Percentiles rank a stretch among this genome's conserved stretches.
Conservation (phyloP, 148 eudicot species). For the Persicaria tinctoria region DNA sequence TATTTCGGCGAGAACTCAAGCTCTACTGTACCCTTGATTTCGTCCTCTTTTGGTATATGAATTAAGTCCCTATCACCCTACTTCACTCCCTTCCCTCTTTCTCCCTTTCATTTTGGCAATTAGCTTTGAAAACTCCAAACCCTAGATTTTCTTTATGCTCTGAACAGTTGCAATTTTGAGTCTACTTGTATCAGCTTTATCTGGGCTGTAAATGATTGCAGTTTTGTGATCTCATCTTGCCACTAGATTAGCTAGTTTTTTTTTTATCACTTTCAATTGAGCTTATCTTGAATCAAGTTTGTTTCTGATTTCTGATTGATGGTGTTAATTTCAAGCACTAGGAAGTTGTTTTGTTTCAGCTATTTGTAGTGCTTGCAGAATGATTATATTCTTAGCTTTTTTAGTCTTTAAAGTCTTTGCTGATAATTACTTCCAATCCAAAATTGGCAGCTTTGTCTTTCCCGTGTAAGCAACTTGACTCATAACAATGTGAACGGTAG, state of each 20-base stretch:
- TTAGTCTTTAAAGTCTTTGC: not conserved
- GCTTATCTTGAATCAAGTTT: not conserved
- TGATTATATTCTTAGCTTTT: not conserved
- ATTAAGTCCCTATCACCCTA: not conserved
- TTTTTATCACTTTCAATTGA: not conserved
- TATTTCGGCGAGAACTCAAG: not conserved
- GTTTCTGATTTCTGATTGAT: not conserved
- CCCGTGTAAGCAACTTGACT: not conserved
- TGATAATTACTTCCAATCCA: not conserved
- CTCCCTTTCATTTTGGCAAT: not conserved
- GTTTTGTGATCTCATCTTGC: not conserved
- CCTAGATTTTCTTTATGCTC: not conserved
- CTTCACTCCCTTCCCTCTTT: not conserved
- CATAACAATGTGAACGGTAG: not conserved
- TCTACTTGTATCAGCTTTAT: not conserved
- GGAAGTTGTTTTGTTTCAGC: not conserved
- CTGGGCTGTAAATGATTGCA: not conserved
- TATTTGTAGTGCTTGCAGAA: not conserved
- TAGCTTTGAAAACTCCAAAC: not conserved
- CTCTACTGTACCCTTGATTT: constrained; percentile 4
- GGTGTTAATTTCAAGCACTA: not conserved
- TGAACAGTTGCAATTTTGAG: not conserved
- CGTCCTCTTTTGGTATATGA: not conserved
- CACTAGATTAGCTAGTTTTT: not conserved
- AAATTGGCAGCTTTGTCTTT: constrained; percentile 1